A percentile compares a stretch with the other conserved stretches of the same genome.
These are phyloP conservation scores for Trypanosoma grayi DNA, from an alignment of 208 protist genomes.

Conservation along the genomic window DNA sequence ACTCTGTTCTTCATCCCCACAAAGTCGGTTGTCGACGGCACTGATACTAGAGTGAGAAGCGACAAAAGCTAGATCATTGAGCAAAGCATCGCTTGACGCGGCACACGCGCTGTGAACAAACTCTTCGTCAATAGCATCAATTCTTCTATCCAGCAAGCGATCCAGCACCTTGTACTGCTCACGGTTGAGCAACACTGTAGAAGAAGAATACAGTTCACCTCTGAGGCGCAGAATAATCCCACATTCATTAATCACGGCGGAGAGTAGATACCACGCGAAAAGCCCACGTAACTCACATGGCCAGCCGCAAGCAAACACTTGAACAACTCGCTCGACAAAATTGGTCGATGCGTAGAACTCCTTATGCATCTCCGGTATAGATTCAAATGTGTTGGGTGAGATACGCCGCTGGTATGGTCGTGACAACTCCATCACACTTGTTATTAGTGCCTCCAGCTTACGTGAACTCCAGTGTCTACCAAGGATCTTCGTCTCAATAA, in stretches of 20 bases:
- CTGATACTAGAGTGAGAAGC: not conserved
- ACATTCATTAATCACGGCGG: slow-evolving; percentile 24
- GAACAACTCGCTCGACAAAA: slow-evolving; percentile 54
- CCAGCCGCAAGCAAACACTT: slow-evolving; percentile 65
- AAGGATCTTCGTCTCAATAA: slow-evolving; percentile 64
- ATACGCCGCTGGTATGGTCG: slow-evolving; percentile 45
- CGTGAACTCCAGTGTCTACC: slow-evolving; percentile 46
- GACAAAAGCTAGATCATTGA: slow-evolving; percentile 18
- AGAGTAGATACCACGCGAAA: slow-evolving; percentile 60
- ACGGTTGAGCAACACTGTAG: slow-evolving; percentile 33
- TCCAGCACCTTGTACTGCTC: slow-evolving; percentile 39
- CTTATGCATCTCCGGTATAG: slow-evolving; percentile 48
- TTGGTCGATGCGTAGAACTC: slow-evolving; percentile 69
- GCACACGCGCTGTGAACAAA: not conserved
- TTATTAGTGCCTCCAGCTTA: slow-evolving; percentile 53
- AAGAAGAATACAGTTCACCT: slow-evolving; percentile 31
- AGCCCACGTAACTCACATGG: slow-evolving; percentile 50
- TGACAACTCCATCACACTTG: slow-evolving; percentile 33
- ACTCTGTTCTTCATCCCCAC: not conserved
- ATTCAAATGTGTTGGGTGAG: slow-evolving; percentile 57
- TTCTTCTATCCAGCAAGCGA: slow-evolving; percentile 19
- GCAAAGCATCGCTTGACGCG: slow-evolving; percentile 22
- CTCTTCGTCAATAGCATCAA: slow-evolving; percentile 1
- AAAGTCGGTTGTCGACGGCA: not conserved
- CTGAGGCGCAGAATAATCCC: slow-evolving; percentile 25